Conservation (phyloP, 257 asterid genomes). For the Cinchona pubescens region DNA sequence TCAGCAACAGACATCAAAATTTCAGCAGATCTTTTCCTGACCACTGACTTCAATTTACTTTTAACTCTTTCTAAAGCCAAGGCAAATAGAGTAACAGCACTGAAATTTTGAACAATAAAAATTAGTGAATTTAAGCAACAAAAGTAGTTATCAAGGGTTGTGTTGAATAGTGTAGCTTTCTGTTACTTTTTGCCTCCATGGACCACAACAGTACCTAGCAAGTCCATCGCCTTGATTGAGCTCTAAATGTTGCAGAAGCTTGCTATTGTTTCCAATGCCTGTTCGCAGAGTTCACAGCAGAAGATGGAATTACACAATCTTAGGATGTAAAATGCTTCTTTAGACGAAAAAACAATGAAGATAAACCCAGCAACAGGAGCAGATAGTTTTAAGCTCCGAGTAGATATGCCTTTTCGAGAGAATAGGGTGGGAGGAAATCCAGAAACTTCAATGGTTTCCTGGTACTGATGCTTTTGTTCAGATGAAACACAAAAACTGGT, state of each 20-base stretch:
- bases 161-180: not conserved
- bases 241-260: conserved; percentile 42
- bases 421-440: conserved; percentile 36
- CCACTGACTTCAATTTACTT: conserved; percentile 59
- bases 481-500: conserved; percentile 23
- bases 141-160: not conserved
- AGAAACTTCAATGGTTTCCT: conserved; percentile 39
- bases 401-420: conserved; percentile 45
- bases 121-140: conserved; percentile 5
- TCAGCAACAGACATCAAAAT: conserved; percentile 66
- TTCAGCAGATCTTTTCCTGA: conserved; percentile 62
- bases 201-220: conserved; percentile 47
- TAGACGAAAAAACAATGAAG: conserved; percentile 14
- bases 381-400: conserved; percentile 13
- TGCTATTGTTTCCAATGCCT: conserved; percentile 45
- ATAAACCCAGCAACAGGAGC: conserved; percentile 19
- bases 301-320: not conserved
- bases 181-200: not conserved
- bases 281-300: conserved; percentile 17
- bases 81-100: conserved; percentile 63
- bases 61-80: conserved; percentile 63
- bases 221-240: conserved; percentile 54
- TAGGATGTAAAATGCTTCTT: not conserved
- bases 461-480: conserved; percentile 27
- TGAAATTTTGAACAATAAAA: conserved; percentile 34